Percentiles rank a stretch among this genome's conserved stretches.
These are phyloP conservation scores for Ensete ventricosum DNA, from an alignment of 176 grass and related monocot genomes.

Conservation along the genomic window DNA sequence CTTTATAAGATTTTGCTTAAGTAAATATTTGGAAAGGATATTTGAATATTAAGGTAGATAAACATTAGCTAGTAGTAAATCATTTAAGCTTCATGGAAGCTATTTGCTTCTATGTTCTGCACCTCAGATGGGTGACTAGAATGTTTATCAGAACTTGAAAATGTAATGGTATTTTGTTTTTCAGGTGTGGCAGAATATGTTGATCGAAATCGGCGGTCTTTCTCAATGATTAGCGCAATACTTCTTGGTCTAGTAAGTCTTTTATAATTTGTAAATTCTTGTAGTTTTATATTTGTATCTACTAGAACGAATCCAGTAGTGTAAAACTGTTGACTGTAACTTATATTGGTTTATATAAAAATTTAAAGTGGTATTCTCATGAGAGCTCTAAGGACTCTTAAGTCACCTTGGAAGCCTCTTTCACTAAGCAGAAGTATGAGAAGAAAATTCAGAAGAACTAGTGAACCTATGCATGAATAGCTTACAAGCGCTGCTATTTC, in stretches of 20 bases:
- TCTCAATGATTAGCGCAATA: constrained; percentile 75
- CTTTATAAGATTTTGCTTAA: background rate
- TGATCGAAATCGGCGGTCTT: constrained; percentile 60
- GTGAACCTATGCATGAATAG: background rate
- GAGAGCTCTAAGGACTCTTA: background rate
- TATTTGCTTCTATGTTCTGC: background rate
- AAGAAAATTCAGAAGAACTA: background rate
- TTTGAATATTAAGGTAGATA: background rate
- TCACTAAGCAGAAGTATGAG: background rate
- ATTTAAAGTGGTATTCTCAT: background rate
- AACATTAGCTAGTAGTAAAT: background rate
- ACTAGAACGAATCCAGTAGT: background rate
- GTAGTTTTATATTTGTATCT: constrained; percentile 9
- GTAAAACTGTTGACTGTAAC: background rate
- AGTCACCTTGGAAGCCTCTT: background rate
- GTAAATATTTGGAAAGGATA: background rate
- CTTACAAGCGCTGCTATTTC: no score
- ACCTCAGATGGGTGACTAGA: background rate
- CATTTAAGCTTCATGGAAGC: background rate
- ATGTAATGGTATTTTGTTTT: background rate
- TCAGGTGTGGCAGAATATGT: constrained; percentile 66
- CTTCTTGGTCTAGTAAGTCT: constrained; percentile 76
- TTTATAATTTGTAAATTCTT: constrained; percentile 2
- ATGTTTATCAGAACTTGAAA: background rate
- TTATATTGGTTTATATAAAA: background rate